Evolutionary conservation across 371 early-diverging fungal genomes (phyloP), one percentile per base, ranked within the genome.

Genomic region (Syncephalis fuscata): DNA sequence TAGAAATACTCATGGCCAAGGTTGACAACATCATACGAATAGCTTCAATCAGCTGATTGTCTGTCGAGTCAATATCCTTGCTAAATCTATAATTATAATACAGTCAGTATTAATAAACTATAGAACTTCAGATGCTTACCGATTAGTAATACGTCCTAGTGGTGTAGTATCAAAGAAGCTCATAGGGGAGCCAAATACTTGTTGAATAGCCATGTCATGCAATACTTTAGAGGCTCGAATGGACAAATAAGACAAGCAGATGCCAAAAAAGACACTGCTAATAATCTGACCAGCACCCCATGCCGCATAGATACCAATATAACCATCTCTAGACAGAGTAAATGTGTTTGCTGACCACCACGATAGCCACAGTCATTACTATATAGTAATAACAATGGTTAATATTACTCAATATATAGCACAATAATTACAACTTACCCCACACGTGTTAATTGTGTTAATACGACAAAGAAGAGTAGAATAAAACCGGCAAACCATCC

Each of bases 121-220:
- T 24, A 21, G 3, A 2, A 16, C 40, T 50, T 32, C 32, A 7
- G 11, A 7, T 7, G 11, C 32, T 32, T 32, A 92, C 7, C 93
- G 69, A 56, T 82, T 85, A 65, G 92, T 66, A 46, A 96, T 85
- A 17, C 89, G 79, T 23, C 86, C 89, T 15, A 85, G 55, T 5
- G 92, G 84, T 1, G 89, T 92, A 37, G 65, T 72, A 44, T 92
- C 87, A 62, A 85, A 91, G 57, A 91, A 91, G 1, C 76, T 63
- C 42, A 85, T 61, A 3, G 82, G 84, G 0, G 89, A 78, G 9
- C 73, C 64, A 25, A 86, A 53, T 14, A 85, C 49, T 46, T 58
- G 67, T 48, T 57, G 47, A 61, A 61, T 64, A 11, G 62, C 50
- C 14, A 44, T 41, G 9, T 57, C 56, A 38, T 59, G 64, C 16